phyloP scores from a whole-genome alignment of 2,329 filamentous ascomycete species.

The Coniochaeta ligniaria region DNA sequence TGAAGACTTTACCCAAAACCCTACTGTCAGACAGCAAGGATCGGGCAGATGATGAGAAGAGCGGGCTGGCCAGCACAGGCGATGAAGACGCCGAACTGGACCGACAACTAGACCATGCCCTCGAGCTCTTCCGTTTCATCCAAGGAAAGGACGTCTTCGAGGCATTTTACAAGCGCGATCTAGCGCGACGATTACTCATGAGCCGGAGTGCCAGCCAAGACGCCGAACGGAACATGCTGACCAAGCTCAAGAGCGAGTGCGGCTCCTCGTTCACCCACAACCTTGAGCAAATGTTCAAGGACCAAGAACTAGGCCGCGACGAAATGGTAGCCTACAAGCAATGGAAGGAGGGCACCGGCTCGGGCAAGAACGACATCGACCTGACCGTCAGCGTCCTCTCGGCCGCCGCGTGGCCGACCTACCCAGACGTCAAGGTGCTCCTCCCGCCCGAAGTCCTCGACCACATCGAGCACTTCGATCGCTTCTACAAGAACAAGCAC shows the following conservation, averaged over 20 bases:
- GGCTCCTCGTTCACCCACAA: constrained; percentile 94
- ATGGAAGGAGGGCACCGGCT: constrained; percentile 45
- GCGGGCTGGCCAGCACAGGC: constrained; percentile 58
- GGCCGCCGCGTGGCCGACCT: constrained; percentile 85
- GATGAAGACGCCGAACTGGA: constrained; percentile 93
- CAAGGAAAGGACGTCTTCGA: constrained; percentile 97
- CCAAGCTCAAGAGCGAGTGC: constrained; percentile 86
- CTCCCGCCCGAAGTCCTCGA: constrained; percentile 68
- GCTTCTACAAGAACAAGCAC: constrained; percentile 84
- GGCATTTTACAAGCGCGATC: constrained; percentile 97
- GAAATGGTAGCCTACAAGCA: constrained; percentile 86
- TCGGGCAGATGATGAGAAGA: constrained; percentile 48
- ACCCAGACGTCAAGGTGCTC: constrained; percentile 61
- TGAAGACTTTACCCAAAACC: constrained; percentile 71
- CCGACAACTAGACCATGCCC: constrained; percentile 80
- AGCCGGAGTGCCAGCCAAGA: constrained; percentile 88
- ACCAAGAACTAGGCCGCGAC: constrained; percentile 86
- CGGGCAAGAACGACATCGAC: constrained; percentile 50
- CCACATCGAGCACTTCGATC: constrained; percentile 76
- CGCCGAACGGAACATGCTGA: constrained; percentile 91
- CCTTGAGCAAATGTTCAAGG: constrained; percentile 98
- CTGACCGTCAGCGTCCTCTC: constrained; percentile 88
- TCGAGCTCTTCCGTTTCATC: constrained; percentile 94
- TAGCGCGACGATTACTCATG: constrained; percentile 85
- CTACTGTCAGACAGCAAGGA: constrained; percentile 57